A percentile compares a stretch with the other conserved stretches of the same genome.
phyloP scores from a whole-genome alignment of 305 asterid species.

The Fraxinus ornus region DNA sequence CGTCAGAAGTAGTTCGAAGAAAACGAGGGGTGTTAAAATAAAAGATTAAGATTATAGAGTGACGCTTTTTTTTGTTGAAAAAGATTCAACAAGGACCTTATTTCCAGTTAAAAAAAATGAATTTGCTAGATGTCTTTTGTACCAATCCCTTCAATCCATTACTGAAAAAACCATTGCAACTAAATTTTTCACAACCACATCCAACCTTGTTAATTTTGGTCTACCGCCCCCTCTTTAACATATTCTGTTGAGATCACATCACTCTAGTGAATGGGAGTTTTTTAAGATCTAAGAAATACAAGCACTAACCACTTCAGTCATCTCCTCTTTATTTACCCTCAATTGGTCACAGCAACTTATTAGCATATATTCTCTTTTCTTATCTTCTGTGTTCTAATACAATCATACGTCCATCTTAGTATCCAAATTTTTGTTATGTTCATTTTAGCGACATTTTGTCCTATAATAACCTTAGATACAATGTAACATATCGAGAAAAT shows the following conservation, averaged over 20 bases:
- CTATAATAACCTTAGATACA: background rate
- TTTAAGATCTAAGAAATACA: background rate
- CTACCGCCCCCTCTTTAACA: background rate
- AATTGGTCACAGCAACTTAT: background rate
- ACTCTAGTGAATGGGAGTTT: background rate
- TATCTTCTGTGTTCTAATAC: background rate
- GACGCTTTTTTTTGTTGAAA: background rate
- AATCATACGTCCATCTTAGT: background rate
- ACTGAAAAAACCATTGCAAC: background rate
- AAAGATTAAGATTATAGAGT: background rate
- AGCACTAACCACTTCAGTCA: background rate
- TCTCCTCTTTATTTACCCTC: background rate
- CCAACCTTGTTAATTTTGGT: background rate
- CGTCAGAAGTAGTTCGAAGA: background rate
- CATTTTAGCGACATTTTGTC: background rate
- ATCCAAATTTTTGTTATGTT: background rate
- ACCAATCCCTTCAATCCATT: conserved; percentile 5
- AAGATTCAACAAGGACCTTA: background rate
- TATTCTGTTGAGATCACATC: background rate
- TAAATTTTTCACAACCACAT: background rate
- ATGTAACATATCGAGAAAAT: background rate
- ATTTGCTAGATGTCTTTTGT: background rate
- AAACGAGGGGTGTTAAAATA: background rate
- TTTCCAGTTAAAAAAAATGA: background rate
- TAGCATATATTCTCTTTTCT: background rate